Percentiles rank a stretch among this genome's conserved stretches.
phyloP scores from a whole-genome alignment of 2,329 filamentous ascomycete genomes.

The Pseudofabraea citricarpa region DNA sequence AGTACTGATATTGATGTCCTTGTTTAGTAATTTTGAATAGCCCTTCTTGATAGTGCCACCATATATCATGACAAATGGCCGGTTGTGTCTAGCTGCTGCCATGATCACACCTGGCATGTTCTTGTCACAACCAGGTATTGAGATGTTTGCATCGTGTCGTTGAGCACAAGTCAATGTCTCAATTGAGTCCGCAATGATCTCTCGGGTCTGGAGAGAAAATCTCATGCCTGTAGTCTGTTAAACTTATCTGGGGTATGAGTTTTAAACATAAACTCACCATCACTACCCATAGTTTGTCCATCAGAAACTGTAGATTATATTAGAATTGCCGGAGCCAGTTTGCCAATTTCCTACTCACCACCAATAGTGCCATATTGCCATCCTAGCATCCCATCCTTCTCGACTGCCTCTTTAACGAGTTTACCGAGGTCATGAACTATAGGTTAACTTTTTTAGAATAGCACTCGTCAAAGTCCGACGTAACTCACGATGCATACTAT shows the following conservation, averaged over 20 bases:
- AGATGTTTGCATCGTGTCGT: conserved; percentile 87
- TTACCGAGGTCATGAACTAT: conserved; percentile 81
- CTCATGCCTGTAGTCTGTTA: conserved; percentile 66
- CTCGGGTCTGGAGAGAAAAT: conserved; percentile 83
- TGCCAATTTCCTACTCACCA: conserved; percentile 32
- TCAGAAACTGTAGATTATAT: conserved; percentile 34
- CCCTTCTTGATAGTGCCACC: conserved; percentile 87
- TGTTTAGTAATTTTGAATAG: conserved; percentile 70
- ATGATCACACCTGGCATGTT: conserved; percentile 95
- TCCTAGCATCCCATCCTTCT: conserved; percentile 80
- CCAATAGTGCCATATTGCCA: conserved; percentile 95
- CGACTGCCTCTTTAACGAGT: conserved; percentile 76
- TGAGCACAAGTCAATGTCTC: conserved; percentile 91
- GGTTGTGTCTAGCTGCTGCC: conserved; percentile 85
- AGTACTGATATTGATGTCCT: conserved; percentile 80
- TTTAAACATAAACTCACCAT: too few relatives aligned
- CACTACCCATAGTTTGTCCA: conserved; percentile 91
- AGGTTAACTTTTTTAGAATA: conserved; percentile 21
- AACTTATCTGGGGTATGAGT: too few relatives aligned
- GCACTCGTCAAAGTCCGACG: conserved; percentile 1
- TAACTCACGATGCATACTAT: conserved; percentile 37
- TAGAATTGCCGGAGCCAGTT: background rate
- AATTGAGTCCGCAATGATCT: conserved; percentile 91
- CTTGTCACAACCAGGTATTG: conserved; percentile 93
- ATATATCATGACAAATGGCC: conserved; percentile 93